Evolutionary conservation across 23 red algal genomes (phyloP).

Genomic region (Agarophyton chilense): DNA sequence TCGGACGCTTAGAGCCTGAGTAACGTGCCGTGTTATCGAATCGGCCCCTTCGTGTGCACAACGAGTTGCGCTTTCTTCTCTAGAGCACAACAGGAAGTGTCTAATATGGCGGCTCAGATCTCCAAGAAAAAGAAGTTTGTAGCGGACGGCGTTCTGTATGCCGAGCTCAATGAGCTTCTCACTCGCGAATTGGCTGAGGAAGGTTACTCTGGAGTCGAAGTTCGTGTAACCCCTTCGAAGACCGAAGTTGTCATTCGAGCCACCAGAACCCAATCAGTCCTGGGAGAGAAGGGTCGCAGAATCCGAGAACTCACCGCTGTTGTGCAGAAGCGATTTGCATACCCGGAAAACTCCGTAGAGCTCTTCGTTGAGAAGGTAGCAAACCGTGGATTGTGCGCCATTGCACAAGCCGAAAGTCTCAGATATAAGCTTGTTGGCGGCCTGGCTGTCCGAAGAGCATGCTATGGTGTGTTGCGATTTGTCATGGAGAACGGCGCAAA

Average conservation of each 20-base stretch:
- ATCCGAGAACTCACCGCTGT: slow-evolving; percentile 98
- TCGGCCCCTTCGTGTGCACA: background rate
- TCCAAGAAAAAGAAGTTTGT: slow-evolving; percentile 97
- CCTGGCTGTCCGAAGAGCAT: slow-evolving; percentile 92
- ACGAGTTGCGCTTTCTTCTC: background rate
- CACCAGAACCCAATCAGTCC: slow-evolving; percentile 91
- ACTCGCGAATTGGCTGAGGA: slow-evolving; percentile 97
- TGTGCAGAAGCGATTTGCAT: slow-evolving; percentile 97
- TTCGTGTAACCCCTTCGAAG: slow-evolving; percentile 81
- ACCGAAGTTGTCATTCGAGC: slow-evolving; percentile 97
- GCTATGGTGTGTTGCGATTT: slow-evolving; percentile 99
- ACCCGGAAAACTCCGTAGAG: slow-evolving; percentile 84
- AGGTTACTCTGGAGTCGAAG: slow-evolving; percentile 97
- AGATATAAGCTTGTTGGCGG: slow-evolving; percentile 98
- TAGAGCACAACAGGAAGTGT: background rate
- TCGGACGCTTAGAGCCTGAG: too few species aligned
- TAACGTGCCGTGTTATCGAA: background rate
- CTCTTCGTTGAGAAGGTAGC: slow-evolving; percentile 96
- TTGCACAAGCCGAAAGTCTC: slow-evolving; percentile 98
- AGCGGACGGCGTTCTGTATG: slow-evolving; percentile 93
- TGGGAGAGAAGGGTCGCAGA: slow-evolving; percentile 93
- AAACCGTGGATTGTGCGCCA: slow-evolving; percentile 97
- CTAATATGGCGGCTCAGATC: slow-evolving; percentile 77
- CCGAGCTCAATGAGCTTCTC: slow-evolving; percentile 94
- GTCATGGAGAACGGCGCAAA: slow-evolving; percentile 92